These are phyloP conservation scores for Leccinum boreale DNA, from an alignment of 768 basidiomycete species.

Conservation along the genomic window DNA sequence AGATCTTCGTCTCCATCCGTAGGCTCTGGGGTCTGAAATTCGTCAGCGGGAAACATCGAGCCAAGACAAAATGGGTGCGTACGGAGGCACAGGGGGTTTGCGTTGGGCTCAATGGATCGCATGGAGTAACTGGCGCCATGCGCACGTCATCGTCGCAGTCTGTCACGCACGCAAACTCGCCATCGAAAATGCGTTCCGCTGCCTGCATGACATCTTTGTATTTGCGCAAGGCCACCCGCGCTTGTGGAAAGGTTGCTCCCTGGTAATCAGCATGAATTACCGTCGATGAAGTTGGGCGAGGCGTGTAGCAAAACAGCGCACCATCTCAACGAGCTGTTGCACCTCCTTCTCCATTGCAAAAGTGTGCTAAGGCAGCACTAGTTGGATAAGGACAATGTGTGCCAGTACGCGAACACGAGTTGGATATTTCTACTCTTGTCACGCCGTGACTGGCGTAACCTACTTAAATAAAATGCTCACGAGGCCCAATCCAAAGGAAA, in stretches of 20 bases:
- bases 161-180: slow-evolving; percentile 75
- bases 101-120: slow-evolving; percentile 27
- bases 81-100: slow-evolving; percentile 26
- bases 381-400: slow-evolving; percentile 13
- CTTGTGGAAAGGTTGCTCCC: slow-evolving; percentile 83
- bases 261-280: slow-evolving; percentile 27
- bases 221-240: slow-evolving; percentile 75
- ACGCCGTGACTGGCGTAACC: slow-evolving; percentile 25
- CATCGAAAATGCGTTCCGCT: slow-evolving; percentile 81
- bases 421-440: slow-evolving; percentile 19
- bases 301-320: slow-evolving; percentile 18
- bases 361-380: not conserved
- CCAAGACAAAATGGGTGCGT: slow-evolving; percentile 1
- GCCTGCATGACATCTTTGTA: slow-evolving; percentile 92
- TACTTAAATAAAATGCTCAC: slow-evolving; percentile 18
- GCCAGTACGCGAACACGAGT: slow-evolving; percentile 19
- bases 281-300: not conserved
- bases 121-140: slow-evolving; percentile 35
- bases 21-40: slow-evolving; percentile 57
- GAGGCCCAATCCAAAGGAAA: slow-evolving; percentile 13
- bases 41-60: not conserved
- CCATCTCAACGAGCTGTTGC: slow-evolving; percentile 64
- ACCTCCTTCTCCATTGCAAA: slow-evolving; percentile 50
- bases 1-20: slow-evolving; percentile 49
- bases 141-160: slow-evolving; percentile 49